A percentile compares a stretch with the other conserved stretches of the same genome.
phyloP scores from a whole-genome alignment of 1,284 basidiomycete species.

The Heliocybe sulcata region DNA sequence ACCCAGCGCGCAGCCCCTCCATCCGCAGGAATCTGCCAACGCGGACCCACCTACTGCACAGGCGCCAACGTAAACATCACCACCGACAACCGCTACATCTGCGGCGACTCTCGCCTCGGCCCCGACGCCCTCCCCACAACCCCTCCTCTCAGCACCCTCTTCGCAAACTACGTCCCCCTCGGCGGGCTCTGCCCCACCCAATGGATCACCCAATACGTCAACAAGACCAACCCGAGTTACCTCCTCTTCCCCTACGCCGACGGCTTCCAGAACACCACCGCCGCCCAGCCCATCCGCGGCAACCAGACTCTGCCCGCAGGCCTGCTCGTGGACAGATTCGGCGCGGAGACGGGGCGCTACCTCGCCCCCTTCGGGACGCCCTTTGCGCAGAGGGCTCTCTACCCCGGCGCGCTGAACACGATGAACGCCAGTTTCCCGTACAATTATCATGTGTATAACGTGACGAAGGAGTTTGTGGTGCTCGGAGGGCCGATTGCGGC shows the following conservation, averaged over 20 bases:
- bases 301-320: neutral
- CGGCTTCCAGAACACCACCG: neutral
- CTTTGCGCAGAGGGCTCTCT: neutral
- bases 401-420: neutral
- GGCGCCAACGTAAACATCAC: neutral
- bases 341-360: neutral
- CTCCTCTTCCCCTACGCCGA: neutral
- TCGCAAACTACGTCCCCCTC: neutral
- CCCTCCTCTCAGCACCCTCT: neutral
- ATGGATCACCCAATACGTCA: neutral
- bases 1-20: no score
- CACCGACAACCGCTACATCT: neutral
- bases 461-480: conserved; percentile 3
- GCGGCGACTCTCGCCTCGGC: neutral
- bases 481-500: conserved; percentile 5
- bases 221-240: neutral
- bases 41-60: neutral
- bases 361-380: neutral
- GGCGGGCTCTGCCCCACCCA: neutral
- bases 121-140: neutral
- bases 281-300: neutral
- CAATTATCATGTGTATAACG: conserved; percentile 7
- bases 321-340: neutral
- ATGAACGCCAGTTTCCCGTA: neutral
- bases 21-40: neutral